Evolutionary conservation across 768 basidiomycete genomes (phyloP), one percentile per base, ranked within the genome.

Genomic region (Rhizopogon sp.): DNA sequence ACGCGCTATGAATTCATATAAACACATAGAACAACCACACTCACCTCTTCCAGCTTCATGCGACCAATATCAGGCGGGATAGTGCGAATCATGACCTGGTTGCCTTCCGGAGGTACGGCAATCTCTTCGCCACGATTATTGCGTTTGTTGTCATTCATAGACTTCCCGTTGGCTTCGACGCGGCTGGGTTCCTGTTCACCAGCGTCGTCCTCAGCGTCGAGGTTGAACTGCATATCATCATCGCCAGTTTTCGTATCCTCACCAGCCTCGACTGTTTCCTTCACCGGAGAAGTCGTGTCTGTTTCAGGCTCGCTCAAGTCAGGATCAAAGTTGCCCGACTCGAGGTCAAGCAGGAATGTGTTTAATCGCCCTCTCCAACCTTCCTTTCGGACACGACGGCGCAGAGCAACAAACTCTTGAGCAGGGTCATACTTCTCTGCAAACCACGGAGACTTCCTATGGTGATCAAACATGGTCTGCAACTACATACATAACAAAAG

Each of bases 381-480:
- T 60, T 89, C 84, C 72, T 84, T 88, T 67, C 89, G 82, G 58
- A 93, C 83, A 61, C 93, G 80, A 58, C 77, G 77, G 63, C 95
- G 87, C 68, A 94, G 74, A 53, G 79, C 77, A 53, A 81, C 79
- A 65, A 80, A 82, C 62, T 91, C 87, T 50, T 82, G 76, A 41
- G 83, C 72, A 54, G 88, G 88, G 58, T 93, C 91, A 75, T 98
- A 98, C 70, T 92, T 91, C 78, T 98, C 95, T 54, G 85, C 83
- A 76, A 97, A 98, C 95, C 95, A 98, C 13, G 93, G 88, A n/a
- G 91, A 92, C 66, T 88, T 87, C 73, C 86, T 83, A 76, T 98
- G 95, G 72, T 93, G 89, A 35, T 97, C 89, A 79, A 93, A 97
- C 81, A 98, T 88, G 55, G 89, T 88, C 77, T 92, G 91, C 66